phyloP scores from a whole-genome alignment of 2,329 filamentous ascomycete genomes.

The Hypoxylon sp. region DNA sequence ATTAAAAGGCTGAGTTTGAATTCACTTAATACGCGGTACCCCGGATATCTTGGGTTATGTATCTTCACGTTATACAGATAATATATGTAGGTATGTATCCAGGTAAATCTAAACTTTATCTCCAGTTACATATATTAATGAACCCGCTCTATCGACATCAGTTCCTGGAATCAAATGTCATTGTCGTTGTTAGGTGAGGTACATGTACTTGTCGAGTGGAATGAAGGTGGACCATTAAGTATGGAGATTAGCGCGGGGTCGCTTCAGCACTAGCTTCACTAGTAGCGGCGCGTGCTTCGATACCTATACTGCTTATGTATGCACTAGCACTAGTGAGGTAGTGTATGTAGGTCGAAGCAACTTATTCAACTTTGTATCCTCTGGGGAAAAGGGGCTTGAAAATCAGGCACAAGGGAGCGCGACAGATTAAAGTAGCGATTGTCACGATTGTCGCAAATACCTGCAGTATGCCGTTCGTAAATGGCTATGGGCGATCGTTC shows the following conservation, averaged over 20 bases:
- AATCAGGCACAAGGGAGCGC: background rate
- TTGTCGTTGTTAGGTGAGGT: too few relatives aligned
- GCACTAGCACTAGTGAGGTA: slow-evolving; percentile 3
- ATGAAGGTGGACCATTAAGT: slow-evolving; percentile 1
- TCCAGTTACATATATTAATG: background rate
- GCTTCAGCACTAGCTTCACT: slow-evolving; percentile 15
- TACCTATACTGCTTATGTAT: too few relatives aligned
- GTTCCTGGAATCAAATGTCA: slow-evolving; percentile 18
- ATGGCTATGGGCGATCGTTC: background rate
- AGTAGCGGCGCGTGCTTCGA: background rate
- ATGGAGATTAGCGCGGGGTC: slow-evolving; percentile 25
- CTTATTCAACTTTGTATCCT: background rate
- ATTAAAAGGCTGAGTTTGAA: background rate
- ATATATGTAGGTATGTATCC: background rate
- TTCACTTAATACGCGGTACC: background rate
- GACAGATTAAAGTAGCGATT: background rate
- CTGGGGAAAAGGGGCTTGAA: slow-evolving; percentile 1
- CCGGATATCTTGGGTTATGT: background rate
- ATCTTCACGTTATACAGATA: slow-evolving; percentile 11
- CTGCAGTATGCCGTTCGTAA: slow-evolving; percentile 2
- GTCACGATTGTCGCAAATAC: slow-evolving; percentile 7
- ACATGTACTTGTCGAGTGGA: background rate
- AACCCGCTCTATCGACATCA: slow-evolving; percentile 13
- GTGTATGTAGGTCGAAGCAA: too few relatives aligned
- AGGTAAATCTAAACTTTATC: slow-evolving; percentile 14